Conservation (phyloP, 306 rosid species). For the Cucurbita maxima region DNA sequence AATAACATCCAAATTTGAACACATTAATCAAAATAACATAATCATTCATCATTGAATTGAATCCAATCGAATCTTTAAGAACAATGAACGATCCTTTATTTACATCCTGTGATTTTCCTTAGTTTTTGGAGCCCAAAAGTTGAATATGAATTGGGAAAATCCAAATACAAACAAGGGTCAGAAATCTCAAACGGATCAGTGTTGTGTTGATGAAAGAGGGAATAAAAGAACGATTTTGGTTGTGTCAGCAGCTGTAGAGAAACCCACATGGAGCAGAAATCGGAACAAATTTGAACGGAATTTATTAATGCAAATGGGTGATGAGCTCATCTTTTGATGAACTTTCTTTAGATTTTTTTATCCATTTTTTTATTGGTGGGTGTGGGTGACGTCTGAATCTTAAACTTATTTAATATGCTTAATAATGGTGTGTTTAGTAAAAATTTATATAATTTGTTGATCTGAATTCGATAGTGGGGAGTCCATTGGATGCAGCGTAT, state of each 20-base stretch:
- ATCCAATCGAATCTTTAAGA: too few relatives aligned
- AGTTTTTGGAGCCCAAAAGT: too few relatives aligned
- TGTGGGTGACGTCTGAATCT: conserved; percentile 8
- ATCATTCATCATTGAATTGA: background rate
- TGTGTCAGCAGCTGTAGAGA: conserved; percentile 1
- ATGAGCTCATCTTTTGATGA: conserved; percentile 8
- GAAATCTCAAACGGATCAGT: background rate
- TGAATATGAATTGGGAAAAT: too few relatives aligned
- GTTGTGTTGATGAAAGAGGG: background rate
- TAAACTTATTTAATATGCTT: conserved; percentile 1
- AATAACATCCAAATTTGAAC: background rate
- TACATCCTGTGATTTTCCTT: too few relatives aligned
- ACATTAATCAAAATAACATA: background rate
- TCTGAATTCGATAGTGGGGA: background rate
- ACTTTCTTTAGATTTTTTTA: background rate
- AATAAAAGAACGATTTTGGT: background rate
- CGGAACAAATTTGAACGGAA: conserved; percentile 3
- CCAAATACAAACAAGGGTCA: background rate
- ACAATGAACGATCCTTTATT: too few relatives aligned
- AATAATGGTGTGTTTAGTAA: background rate
- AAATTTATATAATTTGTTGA: background rate
- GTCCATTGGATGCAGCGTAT: conserved; percentile 7
- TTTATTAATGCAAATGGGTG: conserved; percentile 5
- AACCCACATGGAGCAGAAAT: conserved; percentile 1
- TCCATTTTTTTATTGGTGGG: background rate